phyloP scores from a whole-genome alignment of 495 filamentous ascomycete species.

The Sphaerosporella brunnea region DNA sequence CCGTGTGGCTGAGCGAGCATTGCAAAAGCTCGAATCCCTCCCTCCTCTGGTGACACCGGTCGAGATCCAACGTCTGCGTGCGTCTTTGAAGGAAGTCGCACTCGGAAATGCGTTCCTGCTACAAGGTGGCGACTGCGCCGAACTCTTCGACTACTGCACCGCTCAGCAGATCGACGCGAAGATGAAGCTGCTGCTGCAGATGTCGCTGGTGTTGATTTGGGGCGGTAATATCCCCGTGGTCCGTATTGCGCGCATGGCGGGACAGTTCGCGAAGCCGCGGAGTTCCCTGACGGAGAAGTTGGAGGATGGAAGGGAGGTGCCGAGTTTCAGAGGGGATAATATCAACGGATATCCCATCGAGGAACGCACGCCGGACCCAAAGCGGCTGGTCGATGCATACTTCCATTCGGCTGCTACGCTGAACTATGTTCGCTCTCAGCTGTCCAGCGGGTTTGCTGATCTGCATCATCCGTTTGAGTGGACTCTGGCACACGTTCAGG shows the following conservation, averaged over 20 bases:
- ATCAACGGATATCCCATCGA: constrained; percentile 67
- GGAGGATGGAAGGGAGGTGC: constrained; percentile 45
- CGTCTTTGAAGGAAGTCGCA: constrained; percentile 64
- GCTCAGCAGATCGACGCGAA: constrained; percentile 74
- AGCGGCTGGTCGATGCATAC: constrained; percentile 73
- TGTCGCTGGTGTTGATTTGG: constrained; percentile 85
- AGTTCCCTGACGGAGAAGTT: constrained; percentile 85
- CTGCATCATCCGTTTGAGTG: constrained; percentile 86
- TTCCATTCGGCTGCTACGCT: constrained; percentile 86
- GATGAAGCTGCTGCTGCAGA: constrained; percentile 88
- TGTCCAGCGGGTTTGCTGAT: constrained; percentile 81
- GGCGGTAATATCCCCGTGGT: constrained; percentile 82
- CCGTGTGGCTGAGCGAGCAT: constrained; percentile 41
- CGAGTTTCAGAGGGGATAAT: constrained; percentile 86
- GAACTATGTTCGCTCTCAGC: constrained; percentile 71
- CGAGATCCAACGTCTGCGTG: constrained; percentile 66
- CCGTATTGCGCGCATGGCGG: constrained; percentile 86
- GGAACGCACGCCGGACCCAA: constrained; percentile 61
- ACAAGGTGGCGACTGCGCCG: constrained; percentile 92
- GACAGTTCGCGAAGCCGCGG: constrained; percentile 89
- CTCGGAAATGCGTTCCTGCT: constrained; percentile 84
- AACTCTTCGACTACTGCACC: constrained; percentile 93
- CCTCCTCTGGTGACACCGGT: constrained; percentile 79
- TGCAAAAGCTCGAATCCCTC: constrained; percentile 53
- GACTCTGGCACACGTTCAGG: constrained; percentile 82